Evolutionary conservation across 164 flowering plant genomes (phyloP).

Genomic region (Hamamelis virginiana): DNA sequence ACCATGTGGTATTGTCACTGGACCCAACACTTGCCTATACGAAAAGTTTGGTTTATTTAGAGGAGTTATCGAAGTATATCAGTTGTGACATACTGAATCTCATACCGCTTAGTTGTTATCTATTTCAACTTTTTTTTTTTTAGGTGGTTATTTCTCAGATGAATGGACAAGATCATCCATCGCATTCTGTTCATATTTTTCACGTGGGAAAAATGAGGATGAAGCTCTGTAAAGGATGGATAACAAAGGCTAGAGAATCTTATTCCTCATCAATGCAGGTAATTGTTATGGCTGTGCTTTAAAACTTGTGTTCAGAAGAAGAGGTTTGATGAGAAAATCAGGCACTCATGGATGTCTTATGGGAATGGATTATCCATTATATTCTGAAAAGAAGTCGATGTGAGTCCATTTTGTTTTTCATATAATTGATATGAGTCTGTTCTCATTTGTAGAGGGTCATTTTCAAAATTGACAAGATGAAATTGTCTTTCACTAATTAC

Average conservation of each 20-base stretch:
- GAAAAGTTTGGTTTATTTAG: neutral
- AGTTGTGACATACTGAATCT: neutral
- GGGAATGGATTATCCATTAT: neutral
- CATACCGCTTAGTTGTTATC: neutral
- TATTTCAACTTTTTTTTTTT: neutral
- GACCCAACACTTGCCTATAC: too few species aligned
- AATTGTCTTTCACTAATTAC: too few species aligned
- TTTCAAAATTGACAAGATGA: too few species aligned
- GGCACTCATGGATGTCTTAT: neutral
- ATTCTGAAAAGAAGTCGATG: neutral
- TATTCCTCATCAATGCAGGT: constrained; percentile 57
- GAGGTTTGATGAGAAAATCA: neutral
- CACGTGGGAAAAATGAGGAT: constrained; percentile 64
- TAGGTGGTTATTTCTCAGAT: constrained; percentile 63
- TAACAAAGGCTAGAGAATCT: constrained; percentile 62
- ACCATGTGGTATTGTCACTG: too few species aligned
- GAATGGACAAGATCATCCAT: constrained; percentile 60
- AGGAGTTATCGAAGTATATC: neutral
- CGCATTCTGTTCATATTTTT: constrained; percentile 49
- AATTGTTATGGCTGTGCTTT: neutral
- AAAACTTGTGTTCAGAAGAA: neutral
- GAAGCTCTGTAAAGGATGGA: constrained; percentile 69
- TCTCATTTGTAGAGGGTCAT: too few species aligned
- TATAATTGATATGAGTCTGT: too few species aligned
- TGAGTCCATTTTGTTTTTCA: neutral